Conservation (phyloP, 257 asterid genomes). For the Misopates orontium region DNA sequence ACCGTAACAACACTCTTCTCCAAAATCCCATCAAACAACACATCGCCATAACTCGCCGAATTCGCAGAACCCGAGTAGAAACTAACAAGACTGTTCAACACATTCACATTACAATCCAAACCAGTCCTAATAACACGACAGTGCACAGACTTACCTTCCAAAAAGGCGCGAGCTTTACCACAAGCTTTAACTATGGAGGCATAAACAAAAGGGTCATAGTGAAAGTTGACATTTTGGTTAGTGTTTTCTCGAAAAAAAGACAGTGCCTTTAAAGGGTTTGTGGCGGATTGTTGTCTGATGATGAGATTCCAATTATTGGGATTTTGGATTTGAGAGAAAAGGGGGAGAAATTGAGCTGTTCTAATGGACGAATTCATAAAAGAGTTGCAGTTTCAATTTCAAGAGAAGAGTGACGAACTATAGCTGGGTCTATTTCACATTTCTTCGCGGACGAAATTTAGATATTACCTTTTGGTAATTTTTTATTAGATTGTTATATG, state of each 20-base stretch:
- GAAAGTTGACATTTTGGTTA: constrained; percentile 11
- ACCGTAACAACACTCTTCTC: constrained; percentile 44
- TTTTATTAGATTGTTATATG: too few relatives aligned
- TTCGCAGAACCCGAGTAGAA: constrained; percentile 42
- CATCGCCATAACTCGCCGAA: constrained; percentile 34
- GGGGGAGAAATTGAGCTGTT: neutral
- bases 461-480: too few relatives aligned
- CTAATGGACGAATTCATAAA: too few relatives aligned
- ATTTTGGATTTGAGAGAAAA: constrained; percentile 33
- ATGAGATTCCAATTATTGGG: constrained; percentile 40
- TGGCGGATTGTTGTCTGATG: constrained; percentile 43
- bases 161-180: constrained; percentile 35
- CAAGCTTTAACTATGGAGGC: constrained; percentile 60
- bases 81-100: constrained; percentile 44
- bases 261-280: constrained; percentile 43
- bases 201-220: constrained; percentile 44
- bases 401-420: too few relatives aligned
- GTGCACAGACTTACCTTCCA: constrained; percentile 51
- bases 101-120: constrained; percentile 42
- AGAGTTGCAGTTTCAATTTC: too few relatives aligned
- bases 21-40: constrained; percentile 35
- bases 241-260: constrained; percentile 37
- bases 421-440: too few relatives aligned
- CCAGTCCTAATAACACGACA: constrained; percentile 44
- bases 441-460: too few relatives aligned